Base-by-base conservation (phyloP, 2,329 filamentous ascomycete genomes). In the Capronia americana region DNA sequence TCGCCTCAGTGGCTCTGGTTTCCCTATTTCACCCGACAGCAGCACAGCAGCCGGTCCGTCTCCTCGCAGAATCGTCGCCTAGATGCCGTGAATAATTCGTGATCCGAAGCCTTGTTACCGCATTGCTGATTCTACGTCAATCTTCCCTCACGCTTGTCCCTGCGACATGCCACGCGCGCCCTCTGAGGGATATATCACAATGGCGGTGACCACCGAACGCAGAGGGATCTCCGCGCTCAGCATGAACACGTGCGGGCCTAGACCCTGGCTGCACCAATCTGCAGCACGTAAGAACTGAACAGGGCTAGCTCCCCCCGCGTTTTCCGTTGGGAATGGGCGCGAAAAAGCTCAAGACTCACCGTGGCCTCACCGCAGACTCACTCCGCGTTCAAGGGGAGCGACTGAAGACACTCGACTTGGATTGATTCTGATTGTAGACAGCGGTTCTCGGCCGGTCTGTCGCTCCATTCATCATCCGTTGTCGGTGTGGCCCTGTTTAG, bases 291-390 rank as follows among this genome's bases (percentile, higher is more conserved):
- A 61, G 10, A 51, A 24, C 34, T 20, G 53, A 20, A 28, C 24
- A 11, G 46, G 51, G 20, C 48, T 66, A 66, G 65, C 65, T 67
- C 56, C 48, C 65, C 65, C 65, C 65, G 65, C 65, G 65, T 67
- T 64, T 63, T 57, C 61, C 54, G 55, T 63, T 61, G 34, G 57
- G 30, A 24, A 56, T 20, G n/a, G 28, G 20, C 12, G 62, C 14
- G 24, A 23, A 50, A 17, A 57, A 12, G 30, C 20, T 38, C 55
- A 48, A 8, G 23, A 23, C 20, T 4, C 12, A 50, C 38, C 17
- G 38, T 44, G 6, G 38, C 17, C 38, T 44, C 38, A 44, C 38
- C 38, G 17, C 38, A 44, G 38, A 44, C 48, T 51, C 48, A 51
- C 48, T 14, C 48, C 48, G 48, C 48, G 48, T 26, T 20, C 10